Evolutionary conservation across 202 grass and related monocot species (phyloP).

Genomic region (Bolboschoenoplectus hybrid): DNA sequence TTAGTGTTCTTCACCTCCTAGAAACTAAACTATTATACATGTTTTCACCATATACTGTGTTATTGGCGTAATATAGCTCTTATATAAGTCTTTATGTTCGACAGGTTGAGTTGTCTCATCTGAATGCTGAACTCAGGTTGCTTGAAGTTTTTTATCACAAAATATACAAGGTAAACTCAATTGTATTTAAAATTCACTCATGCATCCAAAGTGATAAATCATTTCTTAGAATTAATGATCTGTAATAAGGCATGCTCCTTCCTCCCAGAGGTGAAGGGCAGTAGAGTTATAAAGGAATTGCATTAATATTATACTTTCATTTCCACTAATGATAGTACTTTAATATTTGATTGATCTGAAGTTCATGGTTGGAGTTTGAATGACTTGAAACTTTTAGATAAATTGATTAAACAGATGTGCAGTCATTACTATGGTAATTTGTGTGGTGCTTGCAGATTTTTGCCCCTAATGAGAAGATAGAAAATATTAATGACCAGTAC

Average conservation of each 20-base stretch:
- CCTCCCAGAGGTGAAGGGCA: background rate
- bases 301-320: background rate
- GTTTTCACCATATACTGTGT: conserved; percentile 8
- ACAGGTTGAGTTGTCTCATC: conserved; percentile 85
- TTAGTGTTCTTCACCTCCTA: background rate
- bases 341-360: conserved; percentile 36
- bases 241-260: background rate
- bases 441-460: conserved; percentile 73
- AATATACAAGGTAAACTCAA: conserved; percentile 86
- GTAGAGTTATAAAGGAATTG: background rate
- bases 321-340: background rate
- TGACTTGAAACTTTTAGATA: background rate
- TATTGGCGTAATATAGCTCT: conserved; percentile 35
- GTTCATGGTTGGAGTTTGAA: conserved; percentile 23
- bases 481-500: conserved; percentile 99
- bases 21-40: conserved; percentile 4
- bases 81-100: conserved; percentile 41
- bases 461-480: conserved; percentile 84
- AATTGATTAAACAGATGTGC: background rate
- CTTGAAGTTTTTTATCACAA: conserved; percentile 99
- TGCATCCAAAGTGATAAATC: background rate
- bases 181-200: conserved; percentile 27
- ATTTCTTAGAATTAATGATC: conserved; percentile 1
- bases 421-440: background rate
- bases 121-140: conserved; percentile 86